Evolutionary conservation across 305 asterid species (phyloP).

Genomic region (Ilex paraguariensis): DNA sequence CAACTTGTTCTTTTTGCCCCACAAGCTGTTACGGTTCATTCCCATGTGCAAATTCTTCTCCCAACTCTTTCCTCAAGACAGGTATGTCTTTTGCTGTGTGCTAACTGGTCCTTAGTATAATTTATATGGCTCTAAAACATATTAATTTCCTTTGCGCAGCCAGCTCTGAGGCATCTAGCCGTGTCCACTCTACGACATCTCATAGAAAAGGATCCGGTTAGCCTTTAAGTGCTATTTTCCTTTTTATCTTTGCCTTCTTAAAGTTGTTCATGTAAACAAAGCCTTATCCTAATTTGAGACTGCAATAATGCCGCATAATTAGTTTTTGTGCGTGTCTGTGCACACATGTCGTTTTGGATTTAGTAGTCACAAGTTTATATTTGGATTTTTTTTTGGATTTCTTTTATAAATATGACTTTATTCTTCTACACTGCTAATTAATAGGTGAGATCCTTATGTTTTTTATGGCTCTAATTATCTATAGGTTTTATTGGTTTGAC

Average conservation of each 20-base stretch:
- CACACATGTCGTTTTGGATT: too few relatives aligned
- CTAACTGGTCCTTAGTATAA: neutral
- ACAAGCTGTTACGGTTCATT: constrained; percentile 92
- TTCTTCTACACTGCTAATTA: too few relatives aligned
- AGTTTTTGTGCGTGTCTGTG: neutral
- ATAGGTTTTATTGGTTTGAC: too few relatives aligned
- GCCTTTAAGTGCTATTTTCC: constrained; percentile 27
- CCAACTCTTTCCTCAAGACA: constrained; percentile 96
- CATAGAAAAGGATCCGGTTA: constrained; percentile 96
- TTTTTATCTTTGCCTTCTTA: constrained; percentile 13
- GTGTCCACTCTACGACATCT: constrained; percentile 95
- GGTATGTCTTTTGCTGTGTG: constrained; percentile 30
- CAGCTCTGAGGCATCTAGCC: constrained; percentile 89
- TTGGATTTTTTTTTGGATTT: too few relatives aligned
- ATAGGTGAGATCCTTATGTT: too few relatives aligned
- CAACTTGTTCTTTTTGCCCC: constrained; percentile 99
- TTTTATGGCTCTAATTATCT: too few relatives aligned
- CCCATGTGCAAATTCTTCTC: constrained; percentile 89
- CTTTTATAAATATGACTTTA: too few relatives aligned
- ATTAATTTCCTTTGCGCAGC: constrained; percentile 52
- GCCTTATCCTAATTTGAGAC: neutral
- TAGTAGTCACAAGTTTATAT: too few relatives aligned
- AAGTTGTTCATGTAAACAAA: neutral
- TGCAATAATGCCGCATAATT: neutral
- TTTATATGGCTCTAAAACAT: neutral